A percentile compares a stretch with the other conserved stretches of the same genome.
Evolutionary conservation across 2,329 filamentous ascomycete species (phyloP).

Genomic region (Fusarium praegraminearum): DNA sequence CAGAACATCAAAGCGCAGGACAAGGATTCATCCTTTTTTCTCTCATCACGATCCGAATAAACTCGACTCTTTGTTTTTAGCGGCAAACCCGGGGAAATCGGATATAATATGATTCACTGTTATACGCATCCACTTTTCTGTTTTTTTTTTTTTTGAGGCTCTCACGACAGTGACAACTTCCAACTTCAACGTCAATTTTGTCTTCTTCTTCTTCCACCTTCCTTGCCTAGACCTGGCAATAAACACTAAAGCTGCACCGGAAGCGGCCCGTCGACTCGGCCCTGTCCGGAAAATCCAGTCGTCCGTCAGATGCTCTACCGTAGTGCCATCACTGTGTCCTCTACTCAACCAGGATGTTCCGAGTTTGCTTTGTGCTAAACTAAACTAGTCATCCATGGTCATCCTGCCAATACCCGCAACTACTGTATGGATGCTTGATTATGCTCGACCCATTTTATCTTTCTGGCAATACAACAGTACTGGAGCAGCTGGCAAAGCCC

Average conservation of each 20-base stretch:
- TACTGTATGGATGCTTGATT: not conserved
- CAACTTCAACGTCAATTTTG: not conserved
- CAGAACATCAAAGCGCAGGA: slow-evolving; percentile 2
- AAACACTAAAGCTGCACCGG: not conserved
- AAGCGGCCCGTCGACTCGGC: not conserved
- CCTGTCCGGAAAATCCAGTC: slow-evolving; percentile 4
- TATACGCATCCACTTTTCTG: not conserved
- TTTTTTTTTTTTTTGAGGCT: slow-evolving; percentile 32
- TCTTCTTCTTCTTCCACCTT: not conserved
- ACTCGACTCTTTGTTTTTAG: not conserved
- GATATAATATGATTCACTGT: not conserved
- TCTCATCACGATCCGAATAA: slow-evolving; percentile 8
- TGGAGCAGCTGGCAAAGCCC: not conserved
- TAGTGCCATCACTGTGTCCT: not conserved
- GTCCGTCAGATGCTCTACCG: not conserved
- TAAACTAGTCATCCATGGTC: not conserved
- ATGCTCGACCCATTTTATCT: slow-evolving; percentile 1
- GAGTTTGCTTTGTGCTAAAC: not conserved
- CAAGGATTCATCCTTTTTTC: slow-evolving; percentile 7
- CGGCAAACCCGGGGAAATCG: slow-evolving; percentile 11
- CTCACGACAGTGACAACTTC: not conserved
- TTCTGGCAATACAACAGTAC: not conserved
- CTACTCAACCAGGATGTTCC: not conserved
- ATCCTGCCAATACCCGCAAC: not conserved
- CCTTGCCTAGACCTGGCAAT: not conserved